Evolutionary conservation across 225 moss, liverwort and hornwort species (phyloP).

Genomic region (Asterella californica): DNA sequence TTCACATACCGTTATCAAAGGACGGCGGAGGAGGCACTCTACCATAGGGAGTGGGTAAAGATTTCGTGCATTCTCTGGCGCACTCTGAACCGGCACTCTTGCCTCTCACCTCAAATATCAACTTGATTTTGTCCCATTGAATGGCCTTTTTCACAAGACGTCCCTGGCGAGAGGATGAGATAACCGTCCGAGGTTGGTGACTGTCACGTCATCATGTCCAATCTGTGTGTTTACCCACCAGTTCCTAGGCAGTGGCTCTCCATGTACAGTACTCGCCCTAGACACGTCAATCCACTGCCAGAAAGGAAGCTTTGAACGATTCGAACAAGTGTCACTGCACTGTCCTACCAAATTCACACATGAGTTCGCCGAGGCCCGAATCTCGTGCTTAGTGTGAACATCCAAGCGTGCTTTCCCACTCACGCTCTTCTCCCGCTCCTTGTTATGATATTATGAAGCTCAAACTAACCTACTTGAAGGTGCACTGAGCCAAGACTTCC

Average conservation of each 20-base stretch:
- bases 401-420: neutral
- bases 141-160: no score
- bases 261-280: neutral
- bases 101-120: no score
- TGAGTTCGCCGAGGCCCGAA: neutral
- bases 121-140: no score
- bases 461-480: neutral
- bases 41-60: neutral
- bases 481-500: neutral
- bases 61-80: no score
- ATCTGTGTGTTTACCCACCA: no score
- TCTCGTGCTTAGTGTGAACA: neutral
- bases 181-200: no score
- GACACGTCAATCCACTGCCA: neutral
- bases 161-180: no score
- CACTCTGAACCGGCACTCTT: no score
- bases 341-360: neutral
- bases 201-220: neutral
- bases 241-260: no score
- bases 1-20: neutral
- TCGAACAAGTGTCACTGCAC: neutral
- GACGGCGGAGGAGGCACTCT: neutral
- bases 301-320: neutral
- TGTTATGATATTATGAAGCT: neutral
- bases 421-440: neutral